These are phyloP conservation scores for Dovyalis caffra DNA, from an alignment of 345 rosid species.

Conservation along the genomic window DNA sequence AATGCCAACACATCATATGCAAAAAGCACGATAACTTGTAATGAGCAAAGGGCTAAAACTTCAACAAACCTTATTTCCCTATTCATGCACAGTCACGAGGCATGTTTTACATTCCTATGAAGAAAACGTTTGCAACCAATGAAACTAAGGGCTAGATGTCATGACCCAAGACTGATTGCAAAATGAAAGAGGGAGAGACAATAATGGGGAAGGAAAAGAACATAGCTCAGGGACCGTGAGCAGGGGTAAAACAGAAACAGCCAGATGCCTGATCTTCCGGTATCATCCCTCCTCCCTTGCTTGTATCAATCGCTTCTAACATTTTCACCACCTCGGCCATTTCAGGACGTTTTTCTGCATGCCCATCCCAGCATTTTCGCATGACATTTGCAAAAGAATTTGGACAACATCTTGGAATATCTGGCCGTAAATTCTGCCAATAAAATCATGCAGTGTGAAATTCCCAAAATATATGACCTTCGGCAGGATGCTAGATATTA, in stretches of 20 bases:
- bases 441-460: background rate
- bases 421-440: slow-evolving; percentile 82
- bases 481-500: background rate
- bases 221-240: slow-evolving; percentile 67
- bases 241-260: slow-evolving; percentile 75
- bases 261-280: slow-evolving; percentile 61
- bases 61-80: background rate
- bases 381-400: slow-evolving; percentile 58
- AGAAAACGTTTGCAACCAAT: background rate
- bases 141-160: background rate
- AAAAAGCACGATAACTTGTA: background rate
- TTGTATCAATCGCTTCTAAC: slow-evolving; percentile 79
- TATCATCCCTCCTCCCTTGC: slow-evolving; percentile 97
- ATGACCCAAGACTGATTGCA: background rate
- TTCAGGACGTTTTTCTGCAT: slow-evolving; percentile 76
- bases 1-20: background rate
- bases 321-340: slow-evolving; percentile 78
- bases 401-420: slow-evolving; percentile 88
- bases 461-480: slow-evolving; percentile 1
- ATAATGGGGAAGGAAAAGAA: background rate
- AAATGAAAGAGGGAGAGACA: background rate
- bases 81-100: background rate
- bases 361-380: slow-evolving; percentile 84
- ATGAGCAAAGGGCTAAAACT: background rate
- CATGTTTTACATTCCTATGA: background rate